Evolutionary conservation across 2,329 filamentous ascomycete species (phyloP).

Genomic region (Ophiocordyceps polyrhachis-furcata): DNA sequence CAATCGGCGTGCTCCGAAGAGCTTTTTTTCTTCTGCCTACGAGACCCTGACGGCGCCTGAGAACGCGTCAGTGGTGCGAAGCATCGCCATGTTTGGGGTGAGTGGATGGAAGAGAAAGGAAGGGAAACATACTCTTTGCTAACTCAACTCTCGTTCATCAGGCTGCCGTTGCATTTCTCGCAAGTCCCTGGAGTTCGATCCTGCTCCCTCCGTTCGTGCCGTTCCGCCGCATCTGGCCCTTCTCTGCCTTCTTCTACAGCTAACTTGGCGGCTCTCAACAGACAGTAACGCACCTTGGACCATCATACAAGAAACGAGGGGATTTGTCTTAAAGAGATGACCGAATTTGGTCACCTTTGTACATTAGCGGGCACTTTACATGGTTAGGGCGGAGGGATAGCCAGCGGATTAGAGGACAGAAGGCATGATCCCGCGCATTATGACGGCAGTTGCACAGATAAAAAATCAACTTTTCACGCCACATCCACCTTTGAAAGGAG

Average conservation of each 20-base stretch:
- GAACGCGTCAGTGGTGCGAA: constrained; percentile 50
- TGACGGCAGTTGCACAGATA: no score
- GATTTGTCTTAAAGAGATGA: not conserved
- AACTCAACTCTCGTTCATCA: constrained; percentile 1
- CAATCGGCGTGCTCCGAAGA: constrained; percentile 22
- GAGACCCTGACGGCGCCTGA: constrained; percentile 45
- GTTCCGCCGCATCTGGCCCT: not conserved
- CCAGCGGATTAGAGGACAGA: no score
- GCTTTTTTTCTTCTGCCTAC: constrained; percentile 40
- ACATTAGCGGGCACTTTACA: not conserved
- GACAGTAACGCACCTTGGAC: constrained; percentile 1
- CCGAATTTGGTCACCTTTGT: not conserved
- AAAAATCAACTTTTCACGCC: no score
- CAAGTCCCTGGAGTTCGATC: constrained; percentile 48
- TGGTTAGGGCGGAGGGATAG: no score
- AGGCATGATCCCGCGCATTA: no score
- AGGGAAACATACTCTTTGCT: not conserved
- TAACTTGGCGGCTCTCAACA: not conserved
- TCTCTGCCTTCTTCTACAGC: not conserved
- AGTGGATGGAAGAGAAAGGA: constrained; percentile 12
- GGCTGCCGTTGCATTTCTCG: constrained; percentile 37
- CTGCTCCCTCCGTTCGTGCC: constrained; percentile 42
- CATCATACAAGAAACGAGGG: not conserved
- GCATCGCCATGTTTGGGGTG: constrained; percentile 50
- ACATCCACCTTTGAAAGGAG: no score